A percentile compares a stretch with the other conserved stretches of the same genome.
Conservation (phyloP, 176 grass and related monocot genomes). For the Ampelocalamus luodianensis region DNA sequence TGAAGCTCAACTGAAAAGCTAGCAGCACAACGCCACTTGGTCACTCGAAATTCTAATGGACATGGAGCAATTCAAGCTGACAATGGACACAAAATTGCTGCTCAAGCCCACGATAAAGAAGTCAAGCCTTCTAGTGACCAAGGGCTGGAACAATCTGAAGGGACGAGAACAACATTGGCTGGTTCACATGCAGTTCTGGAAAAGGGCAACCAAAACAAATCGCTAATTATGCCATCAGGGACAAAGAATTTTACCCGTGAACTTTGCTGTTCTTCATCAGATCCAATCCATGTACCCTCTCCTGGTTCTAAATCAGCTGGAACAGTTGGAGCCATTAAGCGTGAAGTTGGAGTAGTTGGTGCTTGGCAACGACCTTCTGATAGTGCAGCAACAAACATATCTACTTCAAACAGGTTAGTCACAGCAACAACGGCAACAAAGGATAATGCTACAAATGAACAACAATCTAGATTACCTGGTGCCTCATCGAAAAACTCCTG, state of each 20-base stretch:
- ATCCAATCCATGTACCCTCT: slow-evolving; percentile 77
- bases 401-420: slow-evolving; percentile 41
- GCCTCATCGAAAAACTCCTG: slow-evolving; percentile 28
- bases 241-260: slow-evolving; percentile 52
- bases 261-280: slow-evolving; percentile 71
- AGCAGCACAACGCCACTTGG: slow-evolving; percentile 38
- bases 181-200: slow-evolving; percentile 36
- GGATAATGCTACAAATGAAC: slow-evolving; percentile 43
- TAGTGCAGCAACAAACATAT: slow-evolving; percentile 45
- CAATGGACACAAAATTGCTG: slow-evolving; percentile 23
- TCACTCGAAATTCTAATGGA: slow-evolving; percentile 42
- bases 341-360: slow-evolving; percentile 79
- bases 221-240: slow-evolving; percentile 30
- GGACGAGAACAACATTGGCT: slow-evolving; percentile 2
- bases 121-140: slow-evolving; percentile 44
- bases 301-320: slow-evolving; percentile 59
- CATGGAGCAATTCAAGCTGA: slow-evolving; percentile 39
- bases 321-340: slow-evolving; percentile 70
- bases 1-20: slow-evolving; percentile 63
- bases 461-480: slow-evolving; percentile 24
- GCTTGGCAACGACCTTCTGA: slow-evolving; percentile 42
- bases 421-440: slow-evolving; percentile 31
- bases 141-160: slow-evolving; percentile 32
- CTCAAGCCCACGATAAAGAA: slow-evolving; percentile 39
- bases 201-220: slow-evolving; percentile 33